Conservation (phyloP, 169 alveolate genomes). For the Plasmodium adleri region DNA sequence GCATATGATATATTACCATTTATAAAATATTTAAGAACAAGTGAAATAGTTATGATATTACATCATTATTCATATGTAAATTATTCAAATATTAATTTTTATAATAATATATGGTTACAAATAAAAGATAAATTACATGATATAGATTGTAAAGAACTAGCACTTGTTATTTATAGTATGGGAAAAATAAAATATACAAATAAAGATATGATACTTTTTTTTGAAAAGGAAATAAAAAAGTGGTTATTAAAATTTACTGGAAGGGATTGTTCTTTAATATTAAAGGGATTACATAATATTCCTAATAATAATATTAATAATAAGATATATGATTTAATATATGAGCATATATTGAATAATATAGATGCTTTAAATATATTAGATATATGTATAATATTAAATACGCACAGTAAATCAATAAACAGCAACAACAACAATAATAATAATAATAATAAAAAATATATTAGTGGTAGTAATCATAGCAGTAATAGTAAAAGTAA, state of each 20-base stretch:
- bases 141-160: slow-evolving; percentile 76
- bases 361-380: slow-evolving; percentile 34
- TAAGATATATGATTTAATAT: slow-evolving; percentile 23
- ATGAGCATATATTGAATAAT: slow-evolving; percentile 38
- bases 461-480: no score
- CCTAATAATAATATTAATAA: slow-evolving; percentile 21
- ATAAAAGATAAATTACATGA: slow-evolving; percentile 35
- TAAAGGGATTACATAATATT: slow-evolving; percentile 56
- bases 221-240: slow-evolving; percentile 73
- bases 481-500: no score
- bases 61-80: slow-evolving; percentile 72
- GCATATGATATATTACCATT: slow-evolving; percentile 72
- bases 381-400: slow-evolving; percentile 72
- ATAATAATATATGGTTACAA: slow-evolving; percentile 54
- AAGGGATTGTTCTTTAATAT: slow-evolving; percentile 73
- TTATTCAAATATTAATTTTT: slow-evolving; percentile 44
- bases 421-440: no score
- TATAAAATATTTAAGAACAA: slow-evolving; percentile 62
- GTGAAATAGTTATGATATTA: slow-evolving; percentile 75
- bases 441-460: no score
- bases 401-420: slow-evolving; percentile 56
- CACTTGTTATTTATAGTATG: slow-evolving; percentile 72
- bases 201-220: slow-evolving; percentile 59
- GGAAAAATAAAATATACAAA: slow-evolving; percentile 75
- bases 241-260: slow-evolving; percentile 64